Conservation (phyloP, 1,139 yeast species). For the Candida tetrigidarum region DNA sequence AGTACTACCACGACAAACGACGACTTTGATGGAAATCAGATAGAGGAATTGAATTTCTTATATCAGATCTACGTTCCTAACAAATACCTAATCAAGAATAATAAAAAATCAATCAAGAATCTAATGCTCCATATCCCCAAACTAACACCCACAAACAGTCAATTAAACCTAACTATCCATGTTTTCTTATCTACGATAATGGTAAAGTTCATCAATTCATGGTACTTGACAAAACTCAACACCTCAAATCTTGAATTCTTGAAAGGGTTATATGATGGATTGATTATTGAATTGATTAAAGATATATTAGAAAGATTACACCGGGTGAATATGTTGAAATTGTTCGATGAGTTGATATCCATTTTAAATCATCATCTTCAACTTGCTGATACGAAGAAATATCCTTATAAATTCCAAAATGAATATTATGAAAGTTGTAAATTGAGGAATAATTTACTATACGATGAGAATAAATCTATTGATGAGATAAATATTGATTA, state of each 20-base stretch:
- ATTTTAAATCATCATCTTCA: constrained; percentile 34
- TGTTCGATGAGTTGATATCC: constrained; percentile 29
- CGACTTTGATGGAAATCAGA: neutral
- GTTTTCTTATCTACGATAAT: constrained; percentile 40
- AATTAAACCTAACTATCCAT: constrained; percentile 41
- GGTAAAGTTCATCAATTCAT: constrained; percentile 38
- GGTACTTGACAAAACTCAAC: constrained; percentile 45
- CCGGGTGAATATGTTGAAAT: constrained; percentile 16
- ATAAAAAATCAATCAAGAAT: constrained; percentile 27
- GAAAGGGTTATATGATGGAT: constrained; percentile 28
- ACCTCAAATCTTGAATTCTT: constrained; percentile 44
- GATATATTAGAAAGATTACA: constrained; percentile 28
- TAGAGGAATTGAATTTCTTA: constrained; percentile 38
- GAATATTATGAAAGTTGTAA: constrained; percentile 14
- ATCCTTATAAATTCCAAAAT: constrained; percentile 21
- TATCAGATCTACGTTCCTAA: constrained; percentile 40
- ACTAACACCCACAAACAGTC: constrained; percentile 17
- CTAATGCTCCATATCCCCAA: constrained; percentile 33
- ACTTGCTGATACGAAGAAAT: constrained; percentile 9
- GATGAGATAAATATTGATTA: constrained; percentile 19
- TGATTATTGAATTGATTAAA: constrained; percentile 33
- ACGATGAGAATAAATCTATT: constrained; percentile 8
- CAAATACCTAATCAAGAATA: constrained; percentile 29
- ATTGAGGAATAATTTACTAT: constrained; percentile 16
- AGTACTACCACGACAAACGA: neutral